Base-by-base conservation (phyloP, 768 basidiomycete species). In the Auricularia cornea region DNA sequence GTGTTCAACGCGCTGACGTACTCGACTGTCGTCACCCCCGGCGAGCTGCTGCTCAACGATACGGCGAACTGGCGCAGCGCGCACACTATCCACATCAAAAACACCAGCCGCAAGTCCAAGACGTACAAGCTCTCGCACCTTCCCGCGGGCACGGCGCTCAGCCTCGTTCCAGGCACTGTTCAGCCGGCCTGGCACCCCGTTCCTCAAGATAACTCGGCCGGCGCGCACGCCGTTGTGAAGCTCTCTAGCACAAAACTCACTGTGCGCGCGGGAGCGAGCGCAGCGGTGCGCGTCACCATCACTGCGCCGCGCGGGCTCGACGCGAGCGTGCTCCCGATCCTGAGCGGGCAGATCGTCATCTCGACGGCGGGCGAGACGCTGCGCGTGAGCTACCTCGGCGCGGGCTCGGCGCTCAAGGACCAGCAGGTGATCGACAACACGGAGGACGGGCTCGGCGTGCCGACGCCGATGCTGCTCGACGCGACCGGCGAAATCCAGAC, bases 1-100 rank as follows among this genome's bases (percentile, higher is more conserved):
- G 70, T 73, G n/a, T 76, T 72, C 65, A 69, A 73, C 38, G 74
- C 77, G 10, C 66, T 78, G 56, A 66, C 70, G 54, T 68, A 70
- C 38, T 66, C 63, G 18, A 67, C 75, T 5, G 51, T 71, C 44
- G 59, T 79, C 52, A 64, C 69, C 11, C 77, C 77, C 2, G 66
- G 71, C 29, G 70, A 75, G 60, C 63, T 79, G 26, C 52, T 70
- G 33, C 68, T 79, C 31, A 79, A 80, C 68, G 78, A 79, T 65
- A 78, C 78, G 1, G 70, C 70, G 31, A 64, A 74, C 68, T 68
- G 72, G 61, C 40, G 65, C 10, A 59, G 60, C 2, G 62, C 33
- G 41, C 40, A 63, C 16, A 38, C 57, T 20, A 40, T 63, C 5
- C 3, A 35, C n/a, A 63, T 63, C 29, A 59, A 20, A 11, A 63